These are phyloP conservation scores for Naematelia aurantialba DNA, from an alignment of 768 basidiomycete genomes.

Conservation along the genomic window DNA sequence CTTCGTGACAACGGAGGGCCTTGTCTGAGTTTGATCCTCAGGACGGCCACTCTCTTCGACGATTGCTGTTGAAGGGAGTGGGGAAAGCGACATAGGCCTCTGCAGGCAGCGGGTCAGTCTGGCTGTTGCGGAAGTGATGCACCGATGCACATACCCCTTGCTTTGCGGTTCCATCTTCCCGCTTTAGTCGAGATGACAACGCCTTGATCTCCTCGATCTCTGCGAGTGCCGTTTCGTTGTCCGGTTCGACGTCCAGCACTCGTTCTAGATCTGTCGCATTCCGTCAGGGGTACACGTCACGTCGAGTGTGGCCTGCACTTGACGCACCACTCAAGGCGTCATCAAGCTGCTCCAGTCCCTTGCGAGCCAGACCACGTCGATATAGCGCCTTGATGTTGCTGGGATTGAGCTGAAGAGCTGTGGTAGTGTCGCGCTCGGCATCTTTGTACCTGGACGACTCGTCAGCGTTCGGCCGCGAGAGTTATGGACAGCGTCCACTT, in stretches of 20 bases:
- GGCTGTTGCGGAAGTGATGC: no score
- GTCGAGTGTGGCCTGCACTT: no score
- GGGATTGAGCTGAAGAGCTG: constrained; percentile 58
- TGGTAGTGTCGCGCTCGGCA: constrained; percentile 74
- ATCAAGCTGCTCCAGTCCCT: constrained; percentile 56
- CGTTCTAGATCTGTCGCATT: constrained; percentile 59
- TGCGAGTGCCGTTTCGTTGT: constrained; percentile 61
- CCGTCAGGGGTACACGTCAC: no score
- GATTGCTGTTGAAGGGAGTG: neutral
- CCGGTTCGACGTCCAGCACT: constrained; percentile 62
- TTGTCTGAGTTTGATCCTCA: no score
- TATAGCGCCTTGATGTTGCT: constrained; percentile 76
- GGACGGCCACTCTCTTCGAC: no score
- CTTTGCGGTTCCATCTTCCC: no score
- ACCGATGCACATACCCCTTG: no score
- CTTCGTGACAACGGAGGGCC: neutral
- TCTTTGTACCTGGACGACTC: constrained; percentile 65
- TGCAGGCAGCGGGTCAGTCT: no score
- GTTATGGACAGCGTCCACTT: constrained; percentile 54
- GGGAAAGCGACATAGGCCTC: neutral
- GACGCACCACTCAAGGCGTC: constrained; percentile 63
- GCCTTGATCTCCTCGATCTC: constrained; percentile 60
- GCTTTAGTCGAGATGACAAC: neutral
- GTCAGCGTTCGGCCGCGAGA: constrained; percentile 11
- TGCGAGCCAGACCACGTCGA: constrained; percentile 69